phyloP scores from a whole-genome alignment of 768 basidiomycete species.

The Mycena latifolia region DNA sequence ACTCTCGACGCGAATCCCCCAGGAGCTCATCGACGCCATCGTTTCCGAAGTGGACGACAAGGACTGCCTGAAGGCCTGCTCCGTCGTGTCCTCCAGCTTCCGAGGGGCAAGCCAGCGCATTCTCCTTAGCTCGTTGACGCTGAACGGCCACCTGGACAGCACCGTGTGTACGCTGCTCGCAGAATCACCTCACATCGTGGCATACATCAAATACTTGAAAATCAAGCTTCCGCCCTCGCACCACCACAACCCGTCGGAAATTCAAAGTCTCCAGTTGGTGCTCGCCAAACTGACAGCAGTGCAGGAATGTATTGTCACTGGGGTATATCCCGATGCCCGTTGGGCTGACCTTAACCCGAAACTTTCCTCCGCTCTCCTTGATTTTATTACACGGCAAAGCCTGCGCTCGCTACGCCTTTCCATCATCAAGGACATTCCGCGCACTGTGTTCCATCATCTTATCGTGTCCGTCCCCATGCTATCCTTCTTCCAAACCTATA shows the following conservation, averaged over 20 bases:
- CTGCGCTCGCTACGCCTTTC: not conserved
- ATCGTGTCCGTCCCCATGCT: not conserved
- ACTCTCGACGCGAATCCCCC: not conserved
- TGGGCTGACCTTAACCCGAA: not conserved
- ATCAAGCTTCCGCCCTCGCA: not conserved
- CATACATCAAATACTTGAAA: not conserved
- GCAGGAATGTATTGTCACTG: not conserved
- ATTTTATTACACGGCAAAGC: not conserved
- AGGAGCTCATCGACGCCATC: not conserved
- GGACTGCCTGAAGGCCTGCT: not conserved
- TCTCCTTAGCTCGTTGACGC: not conserved
- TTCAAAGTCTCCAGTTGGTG: not conserved
- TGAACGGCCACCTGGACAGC: not conserved
- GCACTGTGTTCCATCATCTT: not conserved
- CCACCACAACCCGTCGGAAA: not conserved
- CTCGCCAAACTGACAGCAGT: conserved; percentile 9
- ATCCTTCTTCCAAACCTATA: not conserved
- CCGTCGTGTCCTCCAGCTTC: not conserved
- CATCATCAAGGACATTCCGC: not conserved
- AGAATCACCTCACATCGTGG: not conserved
- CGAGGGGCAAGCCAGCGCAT: not conserved
- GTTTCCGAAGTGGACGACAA: not conserved
- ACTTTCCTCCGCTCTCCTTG: not conserved
- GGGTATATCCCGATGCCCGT: not conserved
- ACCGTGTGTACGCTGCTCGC: not conserved